phyloP scores from a whole-genome alignment of 2,329 filamentous ascomycete genomes.

The Hortaea sp. region DNA sequence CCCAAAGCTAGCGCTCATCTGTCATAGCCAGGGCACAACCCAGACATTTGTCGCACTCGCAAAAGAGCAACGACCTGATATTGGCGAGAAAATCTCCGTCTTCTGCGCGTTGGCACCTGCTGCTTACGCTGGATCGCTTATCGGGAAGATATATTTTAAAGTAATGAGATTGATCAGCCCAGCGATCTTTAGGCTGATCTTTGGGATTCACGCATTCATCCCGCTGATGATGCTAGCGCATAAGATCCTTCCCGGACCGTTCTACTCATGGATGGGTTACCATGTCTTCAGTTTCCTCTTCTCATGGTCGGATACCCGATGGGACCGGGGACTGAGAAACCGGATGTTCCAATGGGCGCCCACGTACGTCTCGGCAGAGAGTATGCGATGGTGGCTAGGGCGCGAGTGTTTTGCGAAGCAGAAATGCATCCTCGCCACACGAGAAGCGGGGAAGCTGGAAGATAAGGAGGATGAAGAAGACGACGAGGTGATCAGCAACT shows the following conservation, averaged over 20 bases:
- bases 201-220: constrained; percentile 89
- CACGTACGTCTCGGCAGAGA: constrained; percentile 79
- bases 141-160: constrained; percentile 81
- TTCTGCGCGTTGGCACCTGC: constrained; percentile 89
- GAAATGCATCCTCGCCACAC: constrained; percentile 76
- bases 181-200: constrained; percentile 65
- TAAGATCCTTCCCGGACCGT: constrained; percentile 47
- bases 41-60: constrained; percentile 79
- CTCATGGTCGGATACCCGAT: constrained; percentile 72
- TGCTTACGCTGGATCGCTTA: constrained; percentile 76
- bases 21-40: constrained; percentile 85
- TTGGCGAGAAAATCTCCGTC: constrained; percentile 72
- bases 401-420: constrained; percentile 75
- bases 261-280: constrained; percentile 80
- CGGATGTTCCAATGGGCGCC: constrained; percentile 89
- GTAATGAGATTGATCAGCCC: constrained; percentile 79
- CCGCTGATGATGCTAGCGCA: constrained; percentile 89
- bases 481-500: constrained; percentile 29
- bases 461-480: constrained; percentile 40
- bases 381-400: constrained; percentile 93
- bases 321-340: constrained; percentile 69
- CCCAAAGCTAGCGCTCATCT: constrained; percentile 68
- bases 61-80: constrained; percentile 77
- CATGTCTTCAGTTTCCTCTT: constrained; percentile 84
- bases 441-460: constrained; percentile 56